phyloP scores from a whole-genome alignment of 140 eudicot genomes.

The Senecio squalidus region DNA sequence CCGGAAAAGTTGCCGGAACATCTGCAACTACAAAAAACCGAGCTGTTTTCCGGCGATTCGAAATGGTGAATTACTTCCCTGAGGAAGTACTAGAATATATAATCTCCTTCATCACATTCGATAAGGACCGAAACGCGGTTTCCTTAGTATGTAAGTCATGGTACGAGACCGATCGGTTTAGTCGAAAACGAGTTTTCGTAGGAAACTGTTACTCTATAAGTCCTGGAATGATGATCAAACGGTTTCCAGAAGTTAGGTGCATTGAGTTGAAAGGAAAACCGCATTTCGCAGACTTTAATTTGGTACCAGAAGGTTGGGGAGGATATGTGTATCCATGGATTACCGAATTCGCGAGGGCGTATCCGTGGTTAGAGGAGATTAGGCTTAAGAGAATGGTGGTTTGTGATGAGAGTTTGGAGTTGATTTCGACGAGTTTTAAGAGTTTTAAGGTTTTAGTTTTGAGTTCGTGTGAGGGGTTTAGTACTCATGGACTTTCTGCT shows the following conservation, averaged over 20 bases:
- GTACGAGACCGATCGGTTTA: conserved; percentile 87
- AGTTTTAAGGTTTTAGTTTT: conserved; percentile 71
- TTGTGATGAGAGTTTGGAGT: conserved; percentile 71
- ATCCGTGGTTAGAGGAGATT: conserved; percentile 80
- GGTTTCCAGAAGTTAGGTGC: conserved; percentile 75
- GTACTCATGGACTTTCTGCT: conserved; percentile 80
- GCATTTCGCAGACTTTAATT: conserved; percentile 90
- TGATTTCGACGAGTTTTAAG: conserved; percentile 53
- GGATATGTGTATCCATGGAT: conserved; percentile 70
- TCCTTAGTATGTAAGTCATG: conserved; percentile 86
- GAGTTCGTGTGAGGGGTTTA: conserved; percentile 81
- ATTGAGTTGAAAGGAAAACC: conserved; percentile 87
- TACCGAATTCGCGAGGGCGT: conserved; percentile 45
- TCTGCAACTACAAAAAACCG: too few species aligned
- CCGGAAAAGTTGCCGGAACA: too few species aligned
- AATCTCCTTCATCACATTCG: conserved; percentile 48
- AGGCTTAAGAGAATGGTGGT: conserved; percentile 88
- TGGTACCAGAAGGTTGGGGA: conserved; percentile 98
- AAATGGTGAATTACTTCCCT: conserved; percentile 64
- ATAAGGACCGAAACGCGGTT: conserved; percentile 68
- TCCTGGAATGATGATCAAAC: conserved; percentile 51
- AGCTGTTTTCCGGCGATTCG: not conserved
- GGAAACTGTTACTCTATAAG: conserved; percentile 88
- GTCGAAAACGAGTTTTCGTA: conserved; percentile 57
- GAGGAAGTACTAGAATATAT: conserved; percentile 84